Conservation (phyloP, 495 filamentous ascomycete genomes). For the Penicillium argentinense region DNA sequence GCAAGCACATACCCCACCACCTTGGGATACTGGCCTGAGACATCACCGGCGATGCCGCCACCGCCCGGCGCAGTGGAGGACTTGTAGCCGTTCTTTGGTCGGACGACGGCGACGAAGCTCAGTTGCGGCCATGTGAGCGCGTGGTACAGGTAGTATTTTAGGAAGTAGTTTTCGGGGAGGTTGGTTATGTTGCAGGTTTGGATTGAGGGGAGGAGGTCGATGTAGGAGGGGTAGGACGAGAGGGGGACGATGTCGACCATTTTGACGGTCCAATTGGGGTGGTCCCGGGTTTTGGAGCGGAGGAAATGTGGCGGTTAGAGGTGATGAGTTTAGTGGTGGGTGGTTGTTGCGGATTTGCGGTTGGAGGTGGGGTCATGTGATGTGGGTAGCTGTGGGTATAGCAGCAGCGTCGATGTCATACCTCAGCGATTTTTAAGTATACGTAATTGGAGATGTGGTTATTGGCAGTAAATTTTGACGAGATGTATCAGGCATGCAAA, state of each 20-base stretch:
- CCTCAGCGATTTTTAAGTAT: background rate
- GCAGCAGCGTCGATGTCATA: no score
- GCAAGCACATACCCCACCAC: conserved; percentile 99
- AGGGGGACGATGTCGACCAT: conserved; percentile 56
- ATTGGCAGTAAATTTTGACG: no score
- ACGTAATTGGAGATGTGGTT: background rate
- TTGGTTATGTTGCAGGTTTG: conserved; percentile 99
- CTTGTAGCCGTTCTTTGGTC: conserved; percentile 61
- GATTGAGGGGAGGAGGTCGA: conserved; percentile 79
- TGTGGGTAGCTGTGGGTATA: background rate
- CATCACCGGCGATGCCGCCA: conserved; percentile 26
- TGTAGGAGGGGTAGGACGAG: conserved; percentile 49
- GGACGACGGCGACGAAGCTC: conserved; percentile 93
- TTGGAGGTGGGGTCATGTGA: conserved; percentile 16
- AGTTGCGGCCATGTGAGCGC: conserved; percentile 97
- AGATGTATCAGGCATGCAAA: no score
- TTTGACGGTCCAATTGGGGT: conserved; percentile 16
- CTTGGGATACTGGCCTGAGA: conserved; percentile 81
- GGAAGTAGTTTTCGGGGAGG: conserved; percentile 98
- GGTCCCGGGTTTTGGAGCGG: background rate
- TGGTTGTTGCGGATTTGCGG: conserved; percentile 5
- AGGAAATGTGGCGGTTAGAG: conserved; percentile 4
- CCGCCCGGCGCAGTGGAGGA: conserved; percentile 9
- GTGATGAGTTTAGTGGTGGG: background rate
- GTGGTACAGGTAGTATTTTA: conserved; percentile 99